These are phyloP conservation scores for Murraya paniculata DNA, from an alignment of 345 rosid genomes.

Conservation along the genomic window DNA sequence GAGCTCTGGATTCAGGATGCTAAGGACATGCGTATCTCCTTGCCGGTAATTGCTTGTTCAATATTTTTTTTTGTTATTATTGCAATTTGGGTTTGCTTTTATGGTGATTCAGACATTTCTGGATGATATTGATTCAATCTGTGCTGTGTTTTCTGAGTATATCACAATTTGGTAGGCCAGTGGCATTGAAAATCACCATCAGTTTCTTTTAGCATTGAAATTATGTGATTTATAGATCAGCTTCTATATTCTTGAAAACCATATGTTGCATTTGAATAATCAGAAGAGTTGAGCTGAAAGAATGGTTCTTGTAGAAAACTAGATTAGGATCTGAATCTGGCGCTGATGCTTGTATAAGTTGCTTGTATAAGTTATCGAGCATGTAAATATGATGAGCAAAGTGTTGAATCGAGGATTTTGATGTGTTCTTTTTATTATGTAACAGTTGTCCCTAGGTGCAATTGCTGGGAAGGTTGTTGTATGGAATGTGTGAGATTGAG, in stretches of 20 bases:
- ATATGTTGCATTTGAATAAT: background rate
- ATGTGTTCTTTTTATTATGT: background rate
- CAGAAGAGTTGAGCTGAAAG: background rate
- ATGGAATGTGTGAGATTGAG: background rate
- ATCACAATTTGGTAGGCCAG: background rate
- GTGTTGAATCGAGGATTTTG: background rate
- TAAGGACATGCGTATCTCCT: constrained; percentile 70
- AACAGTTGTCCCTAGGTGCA: background rate
- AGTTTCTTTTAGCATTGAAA: background rate
- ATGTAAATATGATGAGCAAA: background rate
- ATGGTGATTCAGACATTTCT: background rate
- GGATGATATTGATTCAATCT: background rate
- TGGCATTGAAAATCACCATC: background rate
- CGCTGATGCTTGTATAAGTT: background rate
- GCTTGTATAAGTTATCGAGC: background rate
- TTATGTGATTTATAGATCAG: background rate
- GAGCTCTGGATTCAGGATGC: constrained; percentile 98
- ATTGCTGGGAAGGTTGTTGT: background rate
- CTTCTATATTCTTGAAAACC: background rate
- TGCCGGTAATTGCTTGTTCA: constrained; percentile 48
- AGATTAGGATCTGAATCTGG: background rate
- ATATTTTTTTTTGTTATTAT: background rate
- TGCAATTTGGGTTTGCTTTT: background rate
- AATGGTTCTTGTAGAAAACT: background rate
- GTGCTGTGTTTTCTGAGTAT: background rate